A percentile compares a stretch with the other conserved stretches of the same genome.
Conservation (phyloP, 352 stramenopile genomes). For the Phytophthora sp. region DNA sequence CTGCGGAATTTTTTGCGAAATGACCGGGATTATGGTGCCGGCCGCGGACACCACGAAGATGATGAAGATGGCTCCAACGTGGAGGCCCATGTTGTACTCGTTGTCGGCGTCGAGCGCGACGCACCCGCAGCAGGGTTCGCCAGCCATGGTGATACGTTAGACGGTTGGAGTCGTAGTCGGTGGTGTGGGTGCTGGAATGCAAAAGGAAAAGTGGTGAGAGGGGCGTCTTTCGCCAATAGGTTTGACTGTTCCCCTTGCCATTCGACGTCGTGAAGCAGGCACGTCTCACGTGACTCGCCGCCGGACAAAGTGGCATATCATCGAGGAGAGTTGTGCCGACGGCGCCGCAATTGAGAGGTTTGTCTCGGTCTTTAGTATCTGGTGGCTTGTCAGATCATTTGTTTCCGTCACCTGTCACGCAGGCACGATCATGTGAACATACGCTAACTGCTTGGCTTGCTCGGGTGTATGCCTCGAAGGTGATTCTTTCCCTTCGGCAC, state of each 20-base stretch:
- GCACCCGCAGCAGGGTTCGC: slow-evolving; percentile 53
- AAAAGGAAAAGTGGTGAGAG: slow-evolving; percentile 28
- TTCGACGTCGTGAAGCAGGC: too few relatives aligned
- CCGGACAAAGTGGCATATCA: slow-evolving; percentile 3
- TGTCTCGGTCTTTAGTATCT: too few relatives aligned
- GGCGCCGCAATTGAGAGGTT: too few relatives aligned
- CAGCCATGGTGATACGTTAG: slow-evolving; percentile 28
- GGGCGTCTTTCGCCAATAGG: too few relatives aligned
- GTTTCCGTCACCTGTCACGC: too few relatives aligned
- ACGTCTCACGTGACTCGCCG: background rate
- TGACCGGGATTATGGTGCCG: slow-evolving; percentile 50
- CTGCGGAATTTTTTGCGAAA: slow-evolving; percentile 44
- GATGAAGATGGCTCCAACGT: slow-evolving; percentile 62
- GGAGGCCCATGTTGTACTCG: slow-evolving; percentile 56
- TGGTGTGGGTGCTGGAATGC: slow-evolving; percentile 10
- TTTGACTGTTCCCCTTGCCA: too few relatives aligned
- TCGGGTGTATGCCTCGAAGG: too few relatives aligned
- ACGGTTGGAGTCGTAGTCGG: background rate
- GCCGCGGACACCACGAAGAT: slow-evolving; percentile 54
- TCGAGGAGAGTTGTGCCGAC: too few relatives aligned
- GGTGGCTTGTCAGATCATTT: too few relatives aligned
- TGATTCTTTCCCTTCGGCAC: too few relatives aligned
- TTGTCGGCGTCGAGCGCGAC: slow-evolving; percentile 31
- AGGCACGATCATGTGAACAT: too few relatives aligned
- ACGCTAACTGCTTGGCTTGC: too few relatives aligned